Evolutionary conservation across 2,329 filamentous ascomycete species (phyloP), one percentile per base, ranked within the genome.

Genomic region (Colletotrichum sojae): DNA sequence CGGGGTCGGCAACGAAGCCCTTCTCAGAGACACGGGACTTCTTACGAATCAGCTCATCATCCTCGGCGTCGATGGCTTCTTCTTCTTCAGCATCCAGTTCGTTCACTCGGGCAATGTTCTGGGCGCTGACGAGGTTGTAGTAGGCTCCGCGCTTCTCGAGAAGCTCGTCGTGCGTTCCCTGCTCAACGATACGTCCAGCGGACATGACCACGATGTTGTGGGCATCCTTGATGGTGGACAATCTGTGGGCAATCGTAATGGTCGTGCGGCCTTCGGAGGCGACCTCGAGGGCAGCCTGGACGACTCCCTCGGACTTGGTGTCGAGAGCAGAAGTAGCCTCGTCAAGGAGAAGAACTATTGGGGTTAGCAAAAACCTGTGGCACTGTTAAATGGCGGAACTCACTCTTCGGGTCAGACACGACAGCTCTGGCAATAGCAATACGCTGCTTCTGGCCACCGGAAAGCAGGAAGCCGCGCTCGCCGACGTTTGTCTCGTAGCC

Each of bases 121-220:
- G 96, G 3, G 95, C 95, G 61, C 94, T 91, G 8, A 98, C 95
- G 12, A 98, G 88, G 66, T 91, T 92, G 79, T 88, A 92, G 80
- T 98, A 99, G 9, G 94, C 91, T 20, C 89, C 90, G 71, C 88
- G 83, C 69, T 81, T 85, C 73, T 90, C 89, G 3, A 98, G 83
- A 12, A 99, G 86, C 15, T 92, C 86, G 67, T 95, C 89, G 78
- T 98, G 96, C 0, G 89, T 95, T 59, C 96, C 96, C 80, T 98
- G 94, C 80, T 99, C 96, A 13, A 97, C 86, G 69, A 99, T 97
- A n/a, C 86, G 83, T 13, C 96, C 96, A 70, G 90, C 82, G 5
- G 90, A 88, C 91, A 99, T 95, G 71, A 98, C 95, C 13, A 98
- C 93, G 73, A 99, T 99, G 76, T 97, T 98, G 80, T 98, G 92